phyloP scores from a whole-genome alignment of 228 moss, liverwort and hornwort species.

The Sphagnum magellanicum region DNA sequence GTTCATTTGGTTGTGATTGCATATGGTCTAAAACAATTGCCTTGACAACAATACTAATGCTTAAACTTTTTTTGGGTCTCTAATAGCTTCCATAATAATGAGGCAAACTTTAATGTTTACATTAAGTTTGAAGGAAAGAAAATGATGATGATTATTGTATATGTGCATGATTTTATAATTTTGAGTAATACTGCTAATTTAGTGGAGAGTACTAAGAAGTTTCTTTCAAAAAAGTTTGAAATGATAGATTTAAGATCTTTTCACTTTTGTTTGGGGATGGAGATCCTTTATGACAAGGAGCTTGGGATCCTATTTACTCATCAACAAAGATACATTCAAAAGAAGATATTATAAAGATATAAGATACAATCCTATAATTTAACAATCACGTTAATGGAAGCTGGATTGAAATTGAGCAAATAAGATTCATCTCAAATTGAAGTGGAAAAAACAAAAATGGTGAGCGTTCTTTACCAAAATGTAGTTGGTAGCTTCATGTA shows the following conservation, averaged over 20 bases:
- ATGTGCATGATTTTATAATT: neutral
- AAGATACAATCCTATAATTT: neutral
- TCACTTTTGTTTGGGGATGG: neutral
- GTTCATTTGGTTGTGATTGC: too few relatives aligned
- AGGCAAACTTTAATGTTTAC: constrained; percentile 5
- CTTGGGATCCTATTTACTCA: neutral
- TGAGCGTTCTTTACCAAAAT: neutral
- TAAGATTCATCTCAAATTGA: neutral
- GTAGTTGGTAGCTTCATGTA: neutral
- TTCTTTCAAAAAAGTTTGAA: neutral
- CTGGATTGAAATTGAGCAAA: neutral
- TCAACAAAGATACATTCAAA: neutral
- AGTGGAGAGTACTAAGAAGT: neutral
- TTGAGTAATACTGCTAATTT: neutral
- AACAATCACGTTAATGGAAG: neutral
- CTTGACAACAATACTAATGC: constrained; percentile 1
- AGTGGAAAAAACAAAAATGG: neutral
- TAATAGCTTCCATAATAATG: neutral
- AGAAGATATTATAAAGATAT: neutral
- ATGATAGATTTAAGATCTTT: neutral
- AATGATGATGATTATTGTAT: neutral
- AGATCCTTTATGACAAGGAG: neutral
- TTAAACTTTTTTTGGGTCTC: constrained; percentile 2
- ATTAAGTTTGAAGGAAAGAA: neutral
- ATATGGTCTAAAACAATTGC: constrained; percentile 12